These are phyloP conservation scores for Diophrys sp. DNA, from an alignment of 73 alveolate genomes.

Conservation along the genomic window DNA sequence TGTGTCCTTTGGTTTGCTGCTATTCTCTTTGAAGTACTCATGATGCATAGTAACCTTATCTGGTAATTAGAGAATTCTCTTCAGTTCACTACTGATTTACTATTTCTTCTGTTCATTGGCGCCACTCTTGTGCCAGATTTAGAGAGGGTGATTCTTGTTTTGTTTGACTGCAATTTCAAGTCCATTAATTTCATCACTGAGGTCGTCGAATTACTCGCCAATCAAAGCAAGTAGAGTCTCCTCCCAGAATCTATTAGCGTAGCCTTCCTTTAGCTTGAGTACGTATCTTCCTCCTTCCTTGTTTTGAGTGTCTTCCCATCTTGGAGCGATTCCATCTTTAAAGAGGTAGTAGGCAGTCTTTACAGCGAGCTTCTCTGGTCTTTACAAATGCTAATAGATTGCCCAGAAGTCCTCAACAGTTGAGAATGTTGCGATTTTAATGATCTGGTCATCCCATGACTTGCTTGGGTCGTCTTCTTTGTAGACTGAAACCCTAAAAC, in stretches of 20 bases:
- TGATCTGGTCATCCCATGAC: no score
- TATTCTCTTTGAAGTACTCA: no score
- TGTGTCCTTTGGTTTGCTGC: no score
- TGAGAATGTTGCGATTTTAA: no score
- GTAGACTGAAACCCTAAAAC: no score
- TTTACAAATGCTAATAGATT: no score
- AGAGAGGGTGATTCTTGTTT: constrained; percentile 30
- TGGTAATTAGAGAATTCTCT: neutral
- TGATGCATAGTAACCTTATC: neutral
- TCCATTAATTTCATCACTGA: constrained; percentile 69
- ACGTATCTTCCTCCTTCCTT: constrained; percentile 80
- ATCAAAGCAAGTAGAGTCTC: constrained; percentile 72
- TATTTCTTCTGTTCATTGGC: constrained; percentile 16
- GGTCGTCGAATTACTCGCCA: constrained; percentile 69
- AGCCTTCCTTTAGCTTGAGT: constrained; percentile 69
- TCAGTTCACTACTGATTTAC: neutral
- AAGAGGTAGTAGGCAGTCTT: no score
- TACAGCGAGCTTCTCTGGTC: no score
- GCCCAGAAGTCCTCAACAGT: no score
- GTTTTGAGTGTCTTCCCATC: constrained; percentile 86
- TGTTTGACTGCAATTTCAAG: constrained; percentile 26
- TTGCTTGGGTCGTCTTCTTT: no score
- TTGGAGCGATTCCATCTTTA: no score
- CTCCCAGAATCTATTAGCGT: constrained; percentile 82
- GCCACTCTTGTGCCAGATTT: constrained; percentile 43